phyloP scores from a whole-genome alignment of 371 early-diverging fungal genomes.

The Rhizomucor miehei region DNA sequence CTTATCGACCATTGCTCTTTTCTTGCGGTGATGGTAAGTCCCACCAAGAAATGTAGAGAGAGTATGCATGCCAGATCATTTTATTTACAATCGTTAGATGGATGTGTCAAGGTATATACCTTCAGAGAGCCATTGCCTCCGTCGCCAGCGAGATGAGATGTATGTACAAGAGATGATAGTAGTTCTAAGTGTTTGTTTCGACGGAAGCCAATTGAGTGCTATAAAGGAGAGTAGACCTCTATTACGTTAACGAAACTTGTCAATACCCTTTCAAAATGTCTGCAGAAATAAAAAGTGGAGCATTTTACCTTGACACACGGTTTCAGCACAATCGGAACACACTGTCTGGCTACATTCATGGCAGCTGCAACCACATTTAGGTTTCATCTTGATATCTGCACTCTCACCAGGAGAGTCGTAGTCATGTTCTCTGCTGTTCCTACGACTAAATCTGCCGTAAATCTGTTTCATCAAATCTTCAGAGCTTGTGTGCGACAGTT shows the following conservation, averaged over 20 bases:
- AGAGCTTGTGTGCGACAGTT: conserved; percentile 35
- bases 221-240: no score
- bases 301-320: neutral
- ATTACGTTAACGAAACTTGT: no score
- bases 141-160: neutral
- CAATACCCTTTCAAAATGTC: no score
- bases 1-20: conserved; percentile 71
- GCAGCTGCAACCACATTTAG: conserved; percentile 1
- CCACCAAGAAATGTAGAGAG: neutral
- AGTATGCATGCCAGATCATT: neutral
- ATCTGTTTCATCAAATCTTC: conserved; percentile 47
- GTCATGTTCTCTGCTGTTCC: no score
- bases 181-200: no score
- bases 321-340: neutral
- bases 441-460: conserved; percentile 28
- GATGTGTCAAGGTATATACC: conserved; percentile 33
- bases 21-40: conserved; percentile 79
- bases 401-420: neutral
- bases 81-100: conserved; percentile 16
- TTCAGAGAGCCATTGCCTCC: conserved; percentile 7
- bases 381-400: neutral
- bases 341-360: neutral
- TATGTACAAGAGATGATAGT: no score
- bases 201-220: no score
- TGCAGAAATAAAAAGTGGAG: neutral